A percentile compares a stretch with the other conserved stretches of the same genome.
Conservation (phyloP, 176 grass and related monocot genomes). For the Raddia distichophylla region DNA sequence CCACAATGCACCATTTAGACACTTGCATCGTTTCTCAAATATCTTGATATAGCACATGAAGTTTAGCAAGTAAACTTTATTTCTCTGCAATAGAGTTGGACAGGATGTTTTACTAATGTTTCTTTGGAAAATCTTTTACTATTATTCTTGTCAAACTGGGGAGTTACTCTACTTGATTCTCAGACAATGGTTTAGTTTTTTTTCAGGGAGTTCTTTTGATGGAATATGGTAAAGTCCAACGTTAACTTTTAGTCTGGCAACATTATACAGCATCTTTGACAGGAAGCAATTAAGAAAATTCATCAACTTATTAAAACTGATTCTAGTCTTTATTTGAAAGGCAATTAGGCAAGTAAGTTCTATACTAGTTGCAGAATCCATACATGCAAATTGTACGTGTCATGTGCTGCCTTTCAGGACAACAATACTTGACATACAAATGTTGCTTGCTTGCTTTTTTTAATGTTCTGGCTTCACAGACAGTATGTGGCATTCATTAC, state of each 20-base stretch:
- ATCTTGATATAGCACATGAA: neutral
- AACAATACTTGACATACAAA: neutral
- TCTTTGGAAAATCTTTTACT: neutral
- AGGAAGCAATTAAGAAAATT: constrained; percentile 3
- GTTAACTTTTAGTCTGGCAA: neutral
- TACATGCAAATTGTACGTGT: neutral
- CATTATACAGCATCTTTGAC: neutral
- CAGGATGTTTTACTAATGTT: neutral
- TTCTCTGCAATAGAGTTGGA: neutral
- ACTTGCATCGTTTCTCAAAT: neutral
- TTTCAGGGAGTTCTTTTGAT: neutral
- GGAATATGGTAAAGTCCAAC: neutral
- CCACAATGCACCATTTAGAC: neutral
- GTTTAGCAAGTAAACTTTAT: neutral
- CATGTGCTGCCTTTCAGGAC: neutral
- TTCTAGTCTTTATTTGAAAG: neutral
- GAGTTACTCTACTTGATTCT: neutral
- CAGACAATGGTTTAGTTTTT: neutral
- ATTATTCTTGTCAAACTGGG: neutral
- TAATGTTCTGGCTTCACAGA: constrained; percentile 25
- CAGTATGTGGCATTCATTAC: neutral
- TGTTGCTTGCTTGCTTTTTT: neutral
- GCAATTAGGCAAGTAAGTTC: neutral
- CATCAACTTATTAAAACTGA: neutral
- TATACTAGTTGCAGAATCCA: neutral